phyloP scores from a whole-genome alignment of 2,329 filamentous ascomycete species.

The Furcasterigmium furcatum region DNA sequence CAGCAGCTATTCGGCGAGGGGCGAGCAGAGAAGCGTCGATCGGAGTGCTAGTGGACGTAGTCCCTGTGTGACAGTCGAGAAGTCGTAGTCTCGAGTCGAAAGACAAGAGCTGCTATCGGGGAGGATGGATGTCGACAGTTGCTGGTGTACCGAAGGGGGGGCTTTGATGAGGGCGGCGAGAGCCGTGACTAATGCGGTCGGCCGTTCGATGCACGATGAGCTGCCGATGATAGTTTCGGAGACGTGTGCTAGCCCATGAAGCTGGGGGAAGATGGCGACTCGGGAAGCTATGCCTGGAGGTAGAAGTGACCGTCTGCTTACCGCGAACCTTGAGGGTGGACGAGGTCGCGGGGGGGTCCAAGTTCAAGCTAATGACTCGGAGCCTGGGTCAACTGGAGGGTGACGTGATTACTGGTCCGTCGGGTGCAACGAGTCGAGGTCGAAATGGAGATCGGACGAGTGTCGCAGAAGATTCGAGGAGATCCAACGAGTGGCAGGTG shows the following conservation, averaged over 20 bases:
- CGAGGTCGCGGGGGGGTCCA: slow-evolving; percentile 7
- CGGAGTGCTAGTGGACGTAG: too few relatives aligned
- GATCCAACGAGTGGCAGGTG: slow-evolving; percentile 3
- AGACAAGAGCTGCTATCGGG: too few relatives aligned
- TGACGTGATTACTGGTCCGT: background rate
- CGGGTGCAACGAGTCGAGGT: too few relatives aligned
- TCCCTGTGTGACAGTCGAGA: too few relatives aligned
- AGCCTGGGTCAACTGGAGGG: slow-evolving; percentile 1
- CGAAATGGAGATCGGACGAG: too few relatives aligned
- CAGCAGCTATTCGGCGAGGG: slow-evolving; percentile 1
- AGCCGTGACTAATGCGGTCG: slow-evolving; percentile 9
- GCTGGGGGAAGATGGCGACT: background rate
- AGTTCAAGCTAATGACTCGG: slow-evolving; percentile 17
- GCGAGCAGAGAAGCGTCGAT: too few relatives aligned
- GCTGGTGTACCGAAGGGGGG: background rate
- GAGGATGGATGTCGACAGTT: too few relatives aligned
- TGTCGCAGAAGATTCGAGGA: background rate
- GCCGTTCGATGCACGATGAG: slow-evolving; percentile 6
- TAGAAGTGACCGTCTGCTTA: background rate
- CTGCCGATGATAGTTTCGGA: background rate
- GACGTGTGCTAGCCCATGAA: background rate
- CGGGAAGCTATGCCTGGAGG: background rate
- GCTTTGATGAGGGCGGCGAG: background rate
- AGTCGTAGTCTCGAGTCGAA: too few relatives aligned
- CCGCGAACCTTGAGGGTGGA: background rate